Evolutionary conservation across 164 flowering plant genomes (phyloP).

Genomic region (Buxus sempervirens): DNA sequence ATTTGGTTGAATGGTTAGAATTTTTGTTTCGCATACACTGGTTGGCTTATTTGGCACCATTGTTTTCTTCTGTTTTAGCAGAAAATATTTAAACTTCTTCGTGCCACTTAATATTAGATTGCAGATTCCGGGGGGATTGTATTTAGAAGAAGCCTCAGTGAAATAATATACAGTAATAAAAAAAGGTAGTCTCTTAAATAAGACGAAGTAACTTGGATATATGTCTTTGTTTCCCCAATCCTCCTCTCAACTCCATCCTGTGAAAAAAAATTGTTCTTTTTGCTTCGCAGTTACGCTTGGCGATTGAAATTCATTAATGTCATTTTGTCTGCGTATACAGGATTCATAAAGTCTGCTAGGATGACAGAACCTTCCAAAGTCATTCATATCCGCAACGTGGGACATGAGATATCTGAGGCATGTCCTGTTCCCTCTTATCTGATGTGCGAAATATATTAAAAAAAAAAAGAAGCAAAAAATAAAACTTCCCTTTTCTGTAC

Average conservation of each 20-base stretch:
- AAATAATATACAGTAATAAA: no score
- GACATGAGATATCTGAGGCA: conserved; percentile 97
- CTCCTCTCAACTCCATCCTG: not conserved
- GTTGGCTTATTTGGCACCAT: no score
- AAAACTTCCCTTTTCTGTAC: not conserved
- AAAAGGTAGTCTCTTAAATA: no score
- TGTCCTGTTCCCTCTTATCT: not conserved
- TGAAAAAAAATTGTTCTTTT: not conserved
- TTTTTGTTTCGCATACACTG: no score
- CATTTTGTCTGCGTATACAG: not conserved
- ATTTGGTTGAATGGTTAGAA: no score
- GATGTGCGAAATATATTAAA: not conserved
- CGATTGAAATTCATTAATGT: not conserved
- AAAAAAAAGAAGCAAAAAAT: no score
- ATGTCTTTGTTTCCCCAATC: no score
- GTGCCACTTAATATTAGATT: no score
- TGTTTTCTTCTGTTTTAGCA: no score
- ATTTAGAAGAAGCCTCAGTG: no score
- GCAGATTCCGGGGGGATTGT: no score
- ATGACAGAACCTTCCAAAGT: conserved; percentile 99
- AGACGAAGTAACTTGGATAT: not conserved
- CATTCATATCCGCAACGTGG: conserved; percentile 94
- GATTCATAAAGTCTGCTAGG: not conserved
- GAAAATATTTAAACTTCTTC: no score
- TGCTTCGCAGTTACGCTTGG: not conserved